phyloP scores from a whole-genome alignment of 306 rosid genomes.

The Trifolium subterraneum region DNA sequence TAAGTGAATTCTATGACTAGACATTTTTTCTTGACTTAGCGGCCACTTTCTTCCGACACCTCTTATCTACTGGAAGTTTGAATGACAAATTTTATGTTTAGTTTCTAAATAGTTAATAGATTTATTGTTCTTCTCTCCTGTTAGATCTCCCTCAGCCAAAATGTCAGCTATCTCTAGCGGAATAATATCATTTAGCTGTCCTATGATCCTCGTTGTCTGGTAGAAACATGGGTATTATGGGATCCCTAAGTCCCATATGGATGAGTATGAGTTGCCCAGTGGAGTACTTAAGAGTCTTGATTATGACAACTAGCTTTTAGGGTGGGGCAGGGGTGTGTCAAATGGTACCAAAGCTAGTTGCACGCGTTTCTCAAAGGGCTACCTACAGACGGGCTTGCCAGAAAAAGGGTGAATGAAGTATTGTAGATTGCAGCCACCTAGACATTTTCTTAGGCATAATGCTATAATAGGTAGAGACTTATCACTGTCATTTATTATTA shows the following conservation, averaged over 20 bases:
- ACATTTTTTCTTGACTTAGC: constrained; percentile 23
- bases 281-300: neutral
- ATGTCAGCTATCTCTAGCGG: constrained; percentile 1
- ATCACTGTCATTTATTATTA: no score
- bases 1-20: constrained; percentile 46
- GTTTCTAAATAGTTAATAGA: constrained; percentile 12
- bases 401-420: neutral
- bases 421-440: neutral
- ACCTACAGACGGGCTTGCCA: neutral
- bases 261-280: neutral
- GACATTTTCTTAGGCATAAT: neutral
- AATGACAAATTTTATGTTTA: constrained; percentile 13
- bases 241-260: neutral
- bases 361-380: neutral
- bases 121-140: constrained; percentile 9
- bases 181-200: constrained; percentile 5
- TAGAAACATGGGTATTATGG: neutral
- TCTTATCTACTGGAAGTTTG: constrained; percentile 25
- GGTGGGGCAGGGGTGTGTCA: neutral
- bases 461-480: neutral
- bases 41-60: constrained; percentile 26
- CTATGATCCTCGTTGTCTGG: neutral
- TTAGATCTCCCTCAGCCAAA: constrained; percentile 10
- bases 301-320: neutral
- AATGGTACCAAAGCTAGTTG: no score